Conservation (phyloP, 208 protist species). For the Leishmania arabica region DNA sequence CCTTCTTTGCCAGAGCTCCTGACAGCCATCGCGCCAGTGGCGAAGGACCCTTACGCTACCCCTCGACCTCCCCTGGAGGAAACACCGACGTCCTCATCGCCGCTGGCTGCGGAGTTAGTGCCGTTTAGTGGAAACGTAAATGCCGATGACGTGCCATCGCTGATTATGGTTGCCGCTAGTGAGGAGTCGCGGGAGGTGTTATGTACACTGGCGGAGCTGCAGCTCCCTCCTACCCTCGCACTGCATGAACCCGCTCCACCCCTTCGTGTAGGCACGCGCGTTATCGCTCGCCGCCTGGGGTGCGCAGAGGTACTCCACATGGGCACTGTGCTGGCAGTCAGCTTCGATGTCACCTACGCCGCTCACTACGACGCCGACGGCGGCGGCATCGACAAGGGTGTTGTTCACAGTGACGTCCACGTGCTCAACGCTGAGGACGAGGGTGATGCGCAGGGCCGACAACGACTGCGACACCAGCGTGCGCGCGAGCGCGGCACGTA, state of each 20-base stretch:
- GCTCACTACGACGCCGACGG: conserved; percentile 58
- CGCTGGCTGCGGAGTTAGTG: neutral
- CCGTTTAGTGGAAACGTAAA: no score
- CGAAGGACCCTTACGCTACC: neutral
- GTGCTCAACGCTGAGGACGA: conserved; percentile 42
- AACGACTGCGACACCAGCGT: neutral
- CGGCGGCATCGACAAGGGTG: conserved; percentile 28
- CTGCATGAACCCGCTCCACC: conserved; percentile 47
- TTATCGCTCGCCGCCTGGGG: conserved; percentile 59
- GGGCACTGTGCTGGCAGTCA: conserved; percentile 48
- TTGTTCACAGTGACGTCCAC: conserved; percentile 74
- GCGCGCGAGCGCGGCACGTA: conserved; percentile 15
- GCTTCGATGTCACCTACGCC: conserved; percentile 67
- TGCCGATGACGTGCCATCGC: neutral
- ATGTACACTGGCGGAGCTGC: conserved; percentile 42
- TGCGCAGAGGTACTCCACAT: conserved; percentile 40
- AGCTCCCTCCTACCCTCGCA: conserved; percentile 51
- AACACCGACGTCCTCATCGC: neutral
- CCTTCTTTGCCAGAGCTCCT: neutral
- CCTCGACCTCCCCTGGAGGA: neutral
- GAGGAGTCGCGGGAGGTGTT: conserved; percentile 28
- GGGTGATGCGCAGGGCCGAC: conserved; percentile 1
- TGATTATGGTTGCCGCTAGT: neutral
- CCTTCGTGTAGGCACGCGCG: conserved; percentile 49
- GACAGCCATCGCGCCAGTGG: neutral